phyloP scores from a whole-genome alignment of 345 rosid genomes.

The Hirschfeldia incana region DNA sequence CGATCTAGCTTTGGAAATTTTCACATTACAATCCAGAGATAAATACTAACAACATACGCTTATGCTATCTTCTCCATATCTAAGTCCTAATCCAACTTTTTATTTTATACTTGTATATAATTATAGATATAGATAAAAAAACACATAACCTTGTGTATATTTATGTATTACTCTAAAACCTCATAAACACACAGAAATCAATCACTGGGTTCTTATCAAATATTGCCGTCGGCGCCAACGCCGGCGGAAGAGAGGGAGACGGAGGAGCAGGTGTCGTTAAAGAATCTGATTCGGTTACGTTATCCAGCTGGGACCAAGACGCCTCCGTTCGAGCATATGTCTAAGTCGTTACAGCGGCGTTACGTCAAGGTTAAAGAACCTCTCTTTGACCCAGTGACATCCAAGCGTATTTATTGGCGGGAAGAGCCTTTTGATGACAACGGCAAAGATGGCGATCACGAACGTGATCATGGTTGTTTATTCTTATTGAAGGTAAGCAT shows the following conservation, averaged over 20 bases:
- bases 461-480: too few relatives aligned
- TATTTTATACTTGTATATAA: not conserved
- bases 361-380: slow-evolving; percentile 32
- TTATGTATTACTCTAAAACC: not conserved
- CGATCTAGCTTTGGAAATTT: not conserved
- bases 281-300: not conserved
- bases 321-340: slow-evolving; percentile 24
- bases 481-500: too few relatives aligned
- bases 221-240: slow-evolving; percentile 2
- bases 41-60: slow-evolving; percentile 12
- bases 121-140: not conserved
- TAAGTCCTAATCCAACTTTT: slow-evolving; percentile 4
- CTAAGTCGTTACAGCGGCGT: not conserved
- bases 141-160: not conserved
- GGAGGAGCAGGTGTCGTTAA: slow-evolving; percentile 14
- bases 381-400: slow-evolving; percentile 9
- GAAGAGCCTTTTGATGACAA: not conserved
- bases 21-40: not conserved
- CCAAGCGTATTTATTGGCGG: slow-evolving; percentile 21
- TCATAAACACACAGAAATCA: not conserved
- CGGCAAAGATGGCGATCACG: too few relatives aligned
- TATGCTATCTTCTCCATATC: slow-evolving; percentile 8
- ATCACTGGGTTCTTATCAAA: slow-evolving; percentile 35
- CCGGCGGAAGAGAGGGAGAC: slow-evolving; percentile 8
- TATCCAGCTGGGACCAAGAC: slow-evolving; percentile 19